These are phyloP conservation scores for Podaxis sp. DNA, from an alignment of 768 basidiomycete genomes.

Conservation along the genomic window DNA sequence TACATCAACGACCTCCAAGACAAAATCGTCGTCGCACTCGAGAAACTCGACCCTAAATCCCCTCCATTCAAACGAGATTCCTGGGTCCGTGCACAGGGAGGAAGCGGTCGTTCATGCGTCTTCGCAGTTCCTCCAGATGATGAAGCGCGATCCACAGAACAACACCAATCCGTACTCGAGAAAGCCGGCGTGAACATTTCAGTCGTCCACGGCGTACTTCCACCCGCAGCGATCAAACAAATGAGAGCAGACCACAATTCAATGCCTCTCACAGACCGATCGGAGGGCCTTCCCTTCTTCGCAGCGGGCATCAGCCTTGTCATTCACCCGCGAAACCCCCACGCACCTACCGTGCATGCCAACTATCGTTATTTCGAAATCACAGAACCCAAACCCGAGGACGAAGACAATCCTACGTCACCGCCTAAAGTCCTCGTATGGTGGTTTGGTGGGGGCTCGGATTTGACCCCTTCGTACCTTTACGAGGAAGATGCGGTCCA, in stretches of 20 bases:
- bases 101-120: conserved; percentile 80
- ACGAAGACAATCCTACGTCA: conserved; percentile 28
- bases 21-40: conserved; percentile 73
- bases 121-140: conserved; percentile 55
- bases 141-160: conserved; percentile 16
- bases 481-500: conserved; percentile 83
- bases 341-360: conserved; percentile 91
- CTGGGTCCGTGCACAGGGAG: conserved; percentile 74
- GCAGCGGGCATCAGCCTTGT: conserved; percentile 92
- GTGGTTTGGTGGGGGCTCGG: conserved; percentile 99
- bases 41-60: conserved; percentile 72
- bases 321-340: conserved; percentile 91
- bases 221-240: conserved; percentile 86
- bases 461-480: conserved; percentile 92
- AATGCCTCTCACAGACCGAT: conserved; percentile 62
- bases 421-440: conserved; percentile 71
- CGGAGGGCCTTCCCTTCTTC: conserved; percentile 82
- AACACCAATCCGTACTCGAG: conserved; percentile 64
- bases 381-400: conserved; percentile 43
- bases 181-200: conserved; percentile 97
- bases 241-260: conserved; percentile 92
- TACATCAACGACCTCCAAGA: conserved; percentile 80
- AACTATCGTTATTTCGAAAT: conserved; percentile 99
- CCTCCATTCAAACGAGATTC: conserved; percentile 79
- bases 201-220: conserved; percentile 84